Evolutionary conservation across 257 asterid genomes (phyloP), one percentile per base, ranked within the genome.

Genomic region (Solanum phureja): DNA sequence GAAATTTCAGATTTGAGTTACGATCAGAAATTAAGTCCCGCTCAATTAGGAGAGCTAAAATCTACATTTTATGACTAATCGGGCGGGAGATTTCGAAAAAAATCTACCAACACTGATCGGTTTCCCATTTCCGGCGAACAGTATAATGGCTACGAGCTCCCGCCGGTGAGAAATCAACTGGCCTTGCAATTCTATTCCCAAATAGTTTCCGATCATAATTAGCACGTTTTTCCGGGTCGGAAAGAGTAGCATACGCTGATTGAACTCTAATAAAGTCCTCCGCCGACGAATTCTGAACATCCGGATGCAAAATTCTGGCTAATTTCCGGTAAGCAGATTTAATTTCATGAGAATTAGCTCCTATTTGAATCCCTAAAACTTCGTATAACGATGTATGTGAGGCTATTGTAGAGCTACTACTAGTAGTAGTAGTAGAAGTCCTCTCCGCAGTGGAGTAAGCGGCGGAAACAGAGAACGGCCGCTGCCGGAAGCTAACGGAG

Each of bases 51-150:
- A 58, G 68, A 21, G 68, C 68, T 58, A 21, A 58, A 19, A 5
- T 19, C 66, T 58, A 58, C 8, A 52, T 18, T 56, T 52, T 18
- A 7, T 56, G 64, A 19, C 11, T 42, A n/a, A 79, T 44, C 9
- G 35, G 37, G 62, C 8, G 0, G 84, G 5, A 27, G 19, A 44
- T n/a, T 42, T n/a, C 62, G 60, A 77, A 44, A 42, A 42, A 27
- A 16, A n/a, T 33, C 90, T 93, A 95, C 98, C 98, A 95, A 90
- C 98, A 95, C 92, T 95, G 98, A 86, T 95, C 98, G 11, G 98
- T 95, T 85, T 95, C 98, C 98, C 98, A 95, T 2, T 83, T 92
- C 89, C 98, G 90, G 88, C 94, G 23, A 83, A 35, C 33, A 75
- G 56, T 83, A 60, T 87, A 90, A 81, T 83, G 83, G 58, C 92